Evolutionary conservation across 108 stramenopile species (phyloP).

Genomic region (Stephanodiscus minutulus): DNA sequence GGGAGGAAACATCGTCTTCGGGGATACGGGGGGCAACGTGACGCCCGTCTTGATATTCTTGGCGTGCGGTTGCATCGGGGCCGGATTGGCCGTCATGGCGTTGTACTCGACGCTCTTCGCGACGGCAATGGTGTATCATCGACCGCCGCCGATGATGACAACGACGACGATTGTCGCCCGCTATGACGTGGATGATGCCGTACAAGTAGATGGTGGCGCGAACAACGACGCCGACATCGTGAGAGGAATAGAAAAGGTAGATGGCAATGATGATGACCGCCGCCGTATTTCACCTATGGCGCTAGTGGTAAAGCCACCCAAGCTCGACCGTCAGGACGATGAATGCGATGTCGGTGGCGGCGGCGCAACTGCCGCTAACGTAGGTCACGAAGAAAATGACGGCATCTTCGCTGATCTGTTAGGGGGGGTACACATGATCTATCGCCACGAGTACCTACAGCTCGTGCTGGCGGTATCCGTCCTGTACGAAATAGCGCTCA

Average conservation of each 20-base stretch:
- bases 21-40: conserved; percentile 32
- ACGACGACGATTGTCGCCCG: neutral
- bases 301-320: neutral
- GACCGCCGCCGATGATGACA: neutral
- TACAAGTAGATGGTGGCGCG: neutral
- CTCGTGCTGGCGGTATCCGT: conserved; percentile 92
- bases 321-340: neutral
- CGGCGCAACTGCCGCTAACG: conserved; percentile 1
- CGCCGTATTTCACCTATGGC: too few species aligned
- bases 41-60: conserved; percentile 43
- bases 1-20: too few species aligned
- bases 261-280: neutral
- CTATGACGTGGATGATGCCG: too few species aligned
- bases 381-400: neutral
- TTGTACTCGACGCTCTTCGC: conserved; percentile 36
- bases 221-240: neutral
- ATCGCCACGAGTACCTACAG: conserved; percentile 86
- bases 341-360: neutral
- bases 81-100: conserved; percentile 34
- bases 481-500: conserved; percentile 93
- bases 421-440: conserved; percentile 79
- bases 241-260: neutral
- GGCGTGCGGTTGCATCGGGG: conserved; percentile 43
- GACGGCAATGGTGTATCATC: neutral
- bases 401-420: conserved; percentile 46